Percentiles rank a stretch among this genome's conserved stretches.
phyloP scores from a whole-genome alignment of 495 filamentous ascomycete genomes.

The Podospora bellae-mahoneyi region DNA sequence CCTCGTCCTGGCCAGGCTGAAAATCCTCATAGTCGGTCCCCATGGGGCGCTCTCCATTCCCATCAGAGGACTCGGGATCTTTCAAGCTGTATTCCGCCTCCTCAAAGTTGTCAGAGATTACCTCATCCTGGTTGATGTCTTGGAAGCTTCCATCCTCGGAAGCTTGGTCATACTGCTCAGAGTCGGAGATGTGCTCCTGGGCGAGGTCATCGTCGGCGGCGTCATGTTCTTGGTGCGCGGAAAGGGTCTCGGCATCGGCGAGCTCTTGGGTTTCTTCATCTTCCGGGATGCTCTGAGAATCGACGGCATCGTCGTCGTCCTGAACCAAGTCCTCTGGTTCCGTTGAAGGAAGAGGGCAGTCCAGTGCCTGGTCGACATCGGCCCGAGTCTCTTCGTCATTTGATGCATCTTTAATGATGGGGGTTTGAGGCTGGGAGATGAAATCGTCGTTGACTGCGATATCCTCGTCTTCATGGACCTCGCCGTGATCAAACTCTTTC shows the following conservation, averaged over 20 bases:
- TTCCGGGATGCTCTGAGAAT: neutral
- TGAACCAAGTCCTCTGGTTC: neutral
- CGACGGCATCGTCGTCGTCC: neutral
- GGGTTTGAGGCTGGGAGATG: neutral
- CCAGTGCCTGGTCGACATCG: neutral
- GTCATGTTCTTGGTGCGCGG: neutral
- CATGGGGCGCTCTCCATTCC: neutral
- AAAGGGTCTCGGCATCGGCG: neutral
- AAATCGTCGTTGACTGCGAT: neutral
- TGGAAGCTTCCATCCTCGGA: neutral
- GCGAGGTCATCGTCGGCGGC: neutral
- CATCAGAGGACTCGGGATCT: neutral
- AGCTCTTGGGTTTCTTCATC: neutral
- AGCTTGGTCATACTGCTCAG: neutral
- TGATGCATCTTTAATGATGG: neutral
- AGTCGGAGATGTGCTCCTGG: neutral
- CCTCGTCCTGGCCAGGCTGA: neutral
- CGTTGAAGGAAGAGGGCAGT: neutral
- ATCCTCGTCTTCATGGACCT: neutral
- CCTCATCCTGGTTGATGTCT: neutral
- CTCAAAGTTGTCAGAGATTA: neutral
- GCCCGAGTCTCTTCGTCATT: neutral
- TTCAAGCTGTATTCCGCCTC: neutral
- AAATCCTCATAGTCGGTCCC: neutral
- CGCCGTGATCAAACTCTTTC: neutral